A percentile compares a stretch with the other conserved stretches of the same genome.
Conservation (phyloP, 768 basidiomycete species). For the Astraeus odoratus region DNA sequence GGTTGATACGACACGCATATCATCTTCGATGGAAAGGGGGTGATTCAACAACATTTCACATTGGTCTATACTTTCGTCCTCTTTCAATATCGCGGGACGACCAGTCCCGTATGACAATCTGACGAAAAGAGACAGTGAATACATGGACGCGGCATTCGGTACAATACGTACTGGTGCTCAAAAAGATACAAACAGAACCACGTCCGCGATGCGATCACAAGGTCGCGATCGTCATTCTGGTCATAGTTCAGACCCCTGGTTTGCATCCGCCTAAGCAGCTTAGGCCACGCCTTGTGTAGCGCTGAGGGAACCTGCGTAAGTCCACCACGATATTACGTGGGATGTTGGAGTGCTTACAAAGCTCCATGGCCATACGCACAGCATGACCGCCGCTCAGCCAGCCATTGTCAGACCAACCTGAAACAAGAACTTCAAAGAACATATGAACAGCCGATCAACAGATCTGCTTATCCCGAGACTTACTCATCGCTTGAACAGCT, state of each 20-base stretch:
- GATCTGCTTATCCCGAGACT: slow-evolving; percentile 20
- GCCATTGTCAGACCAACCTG: slow-evolving; percentile 94
- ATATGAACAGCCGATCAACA: slow-evolving; percentile 2
- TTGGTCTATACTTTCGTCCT: slow-evolving; percentile 85
- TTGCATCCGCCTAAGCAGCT: slow-evolving; percentile 71
- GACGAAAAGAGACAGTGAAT: neutral
- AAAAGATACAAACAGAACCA: slow-evolving; percentile 95
- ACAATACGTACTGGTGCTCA: slow-evolving; percentile 76
- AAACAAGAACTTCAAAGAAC: slow-evolving; percentile 60
- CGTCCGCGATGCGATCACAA: slow-evolving; percentile 76
- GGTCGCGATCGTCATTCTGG: slow-evolving; percentile 59
- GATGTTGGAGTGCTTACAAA: slow-evolving; percentile 46
- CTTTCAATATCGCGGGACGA: slow-evolving; percentile 85
- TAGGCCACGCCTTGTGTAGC: slow-evolving; percentile 89
- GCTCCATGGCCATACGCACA: slow-evolving; percentile 94
- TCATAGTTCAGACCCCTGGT: slow-evolving; percentile 43
- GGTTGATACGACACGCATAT: slow-evolving; percentile 91
- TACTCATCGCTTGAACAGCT: slow-evolving; percentile 91
- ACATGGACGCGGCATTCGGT: neutral
- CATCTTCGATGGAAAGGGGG: slow-evolving; percentile 85
- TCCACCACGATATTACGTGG: neutral
- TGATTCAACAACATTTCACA: slow-evolving; percentile 78
- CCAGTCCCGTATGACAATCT: slow-evolving; percentile 95
- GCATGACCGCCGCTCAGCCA: slow-evolving; percentile 94
- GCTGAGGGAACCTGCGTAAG: slow-evolving; percentile 36